phyloP scores from a whole-genome alignment of 2,329 filamentous ascomycete species.

The Monosporascus sp. region DNA sequence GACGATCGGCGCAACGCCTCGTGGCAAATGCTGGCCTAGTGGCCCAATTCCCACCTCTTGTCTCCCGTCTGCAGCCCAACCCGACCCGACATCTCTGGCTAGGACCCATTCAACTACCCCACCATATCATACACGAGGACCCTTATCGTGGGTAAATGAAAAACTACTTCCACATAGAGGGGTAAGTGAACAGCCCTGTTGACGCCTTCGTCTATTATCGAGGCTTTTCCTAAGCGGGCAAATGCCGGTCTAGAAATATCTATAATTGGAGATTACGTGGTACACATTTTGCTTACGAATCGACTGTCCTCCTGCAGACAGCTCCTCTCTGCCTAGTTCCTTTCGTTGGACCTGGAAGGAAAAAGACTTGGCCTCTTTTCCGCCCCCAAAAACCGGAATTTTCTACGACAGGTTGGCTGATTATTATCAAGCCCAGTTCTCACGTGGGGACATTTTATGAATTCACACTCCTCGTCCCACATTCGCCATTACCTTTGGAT shows the following conservation, averaged over 20 bases:
- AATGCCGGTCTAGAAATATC: no score
- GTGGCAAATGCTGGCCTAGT: slow-evolving; percentile 19
- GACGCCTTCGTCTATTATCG: neutral
- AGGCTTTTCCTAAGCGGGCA: no score
- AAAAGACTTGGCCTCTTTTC: neutral
- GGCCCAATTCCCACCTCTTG: slow-evolving; percentile 23
- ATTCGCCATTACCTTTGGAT: neutral
- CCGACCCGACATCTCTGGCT: slow-evolving; percentile 11
- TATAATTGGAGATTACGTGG: no score
- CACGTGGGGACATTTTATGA: neutral
- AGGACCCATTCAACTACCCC: slow-evolving; percentile 49
- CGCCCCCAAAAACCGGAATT: neutral
- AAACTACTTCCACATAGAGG: neutral
- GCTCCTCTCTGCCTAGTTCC: neutral
- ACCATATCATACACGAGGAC: neutral
- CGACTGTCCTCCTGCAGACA: neutral
- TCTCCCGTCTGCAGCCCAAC: slow-evolving; percentile 27
- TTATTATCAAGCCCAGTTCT: neutral
- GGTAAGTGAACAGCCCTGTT: neutral
- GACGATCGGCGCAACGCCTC: slow-evolving; percentile 6
- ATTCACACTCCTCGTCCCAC: neutral
- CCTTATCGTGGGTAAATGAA: neutral
- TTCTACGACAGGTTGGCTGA: neutral
- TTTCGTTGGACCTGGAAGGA: neutral
- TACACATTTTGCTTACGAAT: no score